These are phyloP conservation scores for Xerophyta viscosa DNA, from an alignment of 106 monocot genomes.

Conservation along the genomic window DNA sequence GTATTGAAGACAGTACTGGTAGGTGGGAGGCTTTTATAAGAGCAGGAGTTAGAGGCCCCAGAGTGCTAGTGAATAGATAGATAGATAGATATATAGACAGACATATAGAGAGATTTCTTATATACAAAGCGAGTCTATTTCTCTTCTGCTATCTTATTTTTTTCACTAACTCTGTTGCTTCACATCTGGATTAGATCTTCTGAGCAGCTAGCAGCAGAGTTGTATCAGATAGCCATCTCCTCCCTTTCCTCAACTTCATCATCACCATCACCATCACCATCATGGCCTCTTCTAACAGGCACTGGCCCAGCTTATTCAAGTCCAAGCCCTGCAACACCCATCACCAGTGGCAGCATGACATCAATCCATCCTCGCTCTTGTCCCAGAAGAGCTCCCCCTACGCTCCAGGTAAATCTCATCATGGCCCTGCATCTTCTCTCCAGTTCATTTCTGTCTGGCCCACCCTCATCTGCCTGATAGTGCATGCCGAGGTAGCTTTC, in stretches of 20 bases:
- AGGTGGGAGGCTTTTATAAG: conserved; percentile 39
- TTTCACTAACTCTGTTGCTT: background rate
- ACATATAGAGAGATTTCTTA: conserved; percentile 6
- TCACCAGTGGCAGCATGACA: conserved; percentile 81
- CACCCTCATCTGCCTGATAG: too few relatives aligned
- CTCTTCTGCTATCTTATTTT: too few relatives aligned
- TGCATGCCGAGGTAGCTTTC: too few relatives aligned
- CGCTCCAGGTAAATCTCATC: conserved; percentile 39
- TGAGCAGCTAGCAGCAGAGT: too few relatives aligned
- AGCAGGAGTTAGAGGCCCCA: background rate
- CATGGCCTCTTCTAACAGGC: conserved; percentile 97
- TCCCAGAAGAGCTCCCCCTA: conserved; percentile 55
- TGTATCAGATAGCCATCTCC: too few relatives aligned
- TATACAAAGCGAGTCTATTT: background rate
- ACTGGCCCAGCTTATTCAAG: conserved; percentile 99
- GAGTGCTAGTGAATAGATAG: conserved; percentile 6
- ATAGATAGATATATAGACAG: background rate
- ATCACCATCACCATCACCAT: conserved; percentile 16
- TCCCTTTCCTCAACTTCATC: too few relatives aligned
- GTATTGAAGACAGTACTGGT: too few relatives aligned
- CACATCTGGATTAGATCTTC: background rate
- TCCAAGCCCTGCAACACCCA: conserved; percentile 72
- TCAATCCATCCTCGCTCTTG: conserved; percentile 49
- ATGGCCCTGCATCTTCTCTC: background rate
- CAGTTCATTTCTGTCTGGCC: too few relatives aligned